These are phyloP conservation scores for Lachnellula suecica DNA, from an alignment of 2,329 filamentous ascomycete genomes.

Conservation along the genomic window DNA sequence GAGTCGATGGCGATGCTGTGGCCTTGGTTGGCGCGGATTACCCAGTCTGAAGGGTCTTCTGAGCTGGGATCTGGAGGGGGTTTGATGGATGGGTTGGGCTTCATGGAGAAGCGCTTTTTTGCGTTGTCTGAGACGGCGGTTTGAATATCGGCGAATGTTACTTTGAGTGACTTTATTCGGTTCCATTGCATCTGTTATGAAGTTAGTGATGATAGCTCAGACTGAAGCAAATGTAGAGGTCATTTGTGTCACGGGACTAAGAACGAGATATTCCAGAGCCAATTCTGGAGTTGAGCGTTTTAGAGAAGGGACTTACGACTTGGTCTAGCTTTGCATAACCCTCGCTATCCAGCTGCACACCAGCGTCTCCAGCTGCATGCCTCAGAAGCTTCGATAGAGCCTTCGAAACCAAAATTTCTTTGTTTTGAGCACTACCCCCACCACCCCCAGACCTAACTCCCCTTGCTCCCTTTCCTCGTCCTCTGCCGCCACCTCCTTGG, in stretches of 20 bases:
- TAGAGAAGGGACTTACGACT: constrained; percentile 49
- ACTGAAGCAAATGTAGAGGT: not conserved
- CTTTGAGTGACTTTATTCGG: constrained; percentile 63
- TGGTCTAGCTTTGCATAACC: constrained; percentile 58
- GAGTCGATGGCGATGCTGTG: constrained; percentile 78
- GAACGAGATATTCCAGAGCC: not conserved
- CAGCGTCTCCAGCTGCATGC: constrained; percentile 45
- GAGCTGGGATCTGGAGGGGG: constrained; percentile 25
- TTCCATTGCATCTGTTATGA: constrained; percentile 32
- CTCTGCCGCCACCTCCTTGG: constrained; percentile 4
- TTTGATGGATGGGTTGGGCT: constrained; percentile 45
- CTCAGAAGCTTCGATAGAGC: constrained; percentile 34
- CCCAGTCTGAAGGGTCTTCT: constrained; percentile 63
- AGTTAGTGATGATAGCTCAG: not conserved
- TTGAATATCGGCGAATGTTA: constrained; percentile 74
- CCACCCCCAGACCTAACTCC: constrained; percentile 16
- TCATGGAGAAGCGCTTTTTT: constrained; percentile 87
- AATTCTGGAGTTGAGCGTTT: constrained; percentile 9
- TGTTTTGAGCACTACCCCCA: constrained; percentile 17
- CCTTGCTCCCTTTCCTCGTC: constrained; percentile 6
- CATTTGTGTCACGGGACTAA: constrained; percentile 7
- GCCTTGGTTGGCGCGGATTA: constrained; percentile 95
- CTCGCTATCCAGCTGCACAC: constrained; percentile 56
- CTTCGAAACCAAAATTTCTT: constrained; percentile 33
- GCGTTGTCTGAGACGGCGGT: constrained; percentile 71